These are phyloP conservation scores for Kwoniella sp. DNA, from an alignment of 768 basidiomycete genomes.

Conservation along the genomic window DNA sequence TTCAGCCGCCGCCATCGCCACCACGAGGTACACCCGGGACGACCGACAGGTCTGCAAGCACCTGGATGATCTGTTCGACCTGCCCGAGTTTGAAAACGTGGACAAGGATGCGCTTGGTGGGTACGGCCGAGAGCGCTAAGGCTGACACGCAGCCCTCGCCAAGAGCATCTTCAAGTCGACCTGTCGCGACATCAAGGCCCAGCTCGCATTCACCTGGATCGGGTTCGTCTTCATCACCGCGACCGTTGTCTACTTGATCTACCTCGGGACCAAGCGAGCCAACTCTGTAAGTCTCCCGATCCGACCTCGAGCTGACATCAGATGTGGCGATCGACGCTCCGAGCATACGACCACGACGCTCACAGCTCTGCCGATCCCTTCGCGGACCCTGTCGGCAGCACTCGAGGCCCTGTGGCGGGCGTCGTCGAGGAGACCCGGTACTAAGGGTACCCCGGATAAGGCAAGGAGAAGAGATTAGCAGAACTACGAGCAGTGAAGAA, in stretches of 20 bases:
- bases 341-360: conserved; percentile 3
- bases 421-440: conserved; percentile 15
- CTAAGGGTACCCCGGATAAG: too few relatives aligned
- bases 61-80: conserved; percentile 26
- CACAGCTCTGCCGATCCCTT: conserved; percentile 19
- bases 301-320: neutral
- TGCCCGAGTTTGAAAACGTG: conserved; percentile 24
- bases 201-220: conserved; percentile 36
- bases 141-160: conserved; percentile 8
- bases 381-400: conserved; percentile 19
- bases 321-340: conserved; percentile 9
- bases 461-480: too few relatives aligned
- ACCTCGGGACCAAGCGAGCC: conserved; percentile 8
- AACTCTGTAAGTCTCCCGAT: conserved; percentile 10
- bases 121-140: neutral
- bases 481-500: too few relatives aligned
- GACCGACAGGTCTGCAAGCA: conserved; percentile 31
- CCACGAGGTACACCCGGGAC: conserved; percentile 17
- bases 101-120: conserved; percentile 16
- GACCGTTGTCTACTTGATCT: conserved; percentile 13
- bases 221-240: conserved; percentile 16
- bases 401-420: conserved; percentile 13
- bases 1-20: conserved; percentile 19
- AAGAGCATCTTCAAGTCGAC: conserved; percentile 30
- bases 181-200: conserved; percentile 25